A percentile compares a stretch with the other conserved stretches of the same genome.
phyloP scores from a whole-genome alignment of 345 rosid species.

The Kandelia obovata region DNA sequence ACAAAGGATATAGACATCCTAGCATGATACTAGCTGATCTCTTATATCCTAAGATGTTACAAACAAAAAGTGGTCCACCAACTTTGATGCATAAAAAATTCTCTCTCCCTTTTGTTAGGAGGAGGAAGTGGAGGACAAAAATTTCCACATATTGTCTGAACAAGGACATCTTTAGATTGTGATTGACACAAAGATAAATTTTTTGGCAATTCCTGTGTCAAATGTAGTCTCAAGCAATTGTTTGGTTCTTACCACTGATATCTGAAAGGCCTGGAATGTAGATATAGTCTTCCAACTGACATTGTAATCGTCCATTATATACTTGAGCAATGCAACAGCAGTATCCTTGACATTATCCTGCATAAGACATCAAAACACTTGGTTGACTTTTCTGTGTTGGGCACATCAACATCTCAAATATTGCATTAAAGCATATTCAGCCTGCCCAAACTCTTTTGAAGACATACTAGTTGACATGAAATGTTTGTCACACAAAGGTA shows the following conservation, averaged over 20 bases:
- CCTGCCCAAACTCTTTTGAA: too few relatives aligned
- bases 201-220: background rate
- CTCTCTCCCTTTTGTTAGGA: too few relatives aligned
- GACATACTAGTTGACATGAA: too few relatives aligned
- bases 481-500: too few relatives aligned
- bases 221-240: background rate
- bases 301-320: slow-evolving; percentile 12
- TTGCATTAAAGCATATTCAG: background rate
- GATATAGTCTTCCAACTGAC: slow-evolving; percentile 17
- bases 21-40: too few relatives aligned
- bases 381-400: background rate
- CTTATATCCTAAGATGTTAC: too few relatives aligned
- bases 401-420: background rate
- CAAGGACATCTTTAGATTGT: background rate
- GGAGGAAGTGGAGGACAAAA: background rate
- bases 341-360: slow-evolving; percentile 22
- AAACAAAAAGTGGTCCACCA: too few relatives aligned
- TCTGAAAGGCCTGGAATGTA: slow-evolving; percentile 21
- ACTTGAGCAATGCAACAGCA: slow-evolving; percentile 13
- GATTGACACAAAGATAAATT: background rate
- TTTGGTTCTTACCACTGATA: slow-evolving; percentile 26
- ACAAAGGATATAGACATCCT: too few relatives aligned
- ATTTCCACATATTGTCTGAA: background rate
- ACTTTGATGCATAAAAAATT: too few relatives aligned
- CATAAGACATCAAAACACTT: background rate